Conservation (phyloP, 495 filamentous ascomycete genomes). For the Amorphotheca resinae region DNA sequence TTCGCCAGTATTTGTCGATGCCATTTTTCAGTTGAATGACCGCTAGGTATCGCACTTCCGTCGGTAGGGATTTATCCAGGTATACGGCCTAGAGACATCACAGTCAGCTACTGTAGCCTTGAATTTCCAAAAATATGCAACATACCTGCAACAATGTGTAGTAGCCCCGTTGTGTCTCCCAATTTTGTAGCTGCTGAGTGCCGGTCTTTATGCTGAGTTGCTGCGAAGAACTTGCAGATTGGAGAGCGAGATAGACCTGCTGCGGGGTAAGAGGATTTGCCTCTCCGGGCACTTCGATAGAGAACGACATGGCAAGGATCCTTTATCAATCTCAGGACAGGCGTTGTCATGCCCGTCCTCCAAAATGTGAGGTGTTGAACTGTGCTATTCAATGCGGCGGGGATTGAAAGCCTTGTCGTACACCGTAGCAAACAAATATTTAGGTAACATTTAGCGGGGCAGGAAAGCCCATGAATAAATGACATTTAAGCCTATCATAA, state of each 20-base stretch:
- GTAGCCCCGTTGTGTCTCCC: constrained; percentile 67
- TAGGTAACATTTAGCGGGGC: too few relatives aligned
- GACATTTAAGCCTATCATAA: too few relatives aligned
- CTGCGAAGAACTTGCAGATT: constrained; percentile 59
- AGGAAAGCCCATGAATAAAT: too few relatives aligned
- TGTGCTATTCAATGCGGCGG: too few relatives aligned
- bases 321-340: background rate
- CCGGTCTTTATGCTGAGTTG: constrained; percentile 67
- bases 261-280: constrained; percentile 42
- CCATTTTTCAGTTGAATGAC: constrained; percentile 93
- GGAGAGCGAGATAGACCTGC: constrained; percentile 59
- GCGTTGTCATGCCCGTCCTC: background rate
- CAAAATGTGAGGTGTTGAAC: too few relatives aligned
- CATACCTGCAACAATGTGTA: constrained; percentile 68
- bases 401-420: background rate
- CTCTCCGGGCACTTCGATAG: constrained; percentile 41
- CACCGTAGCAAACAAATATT: too few relatives aligned
- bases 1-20: constrained; percentile 88
- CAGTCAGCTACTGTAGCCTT: constrained; percentile 2
- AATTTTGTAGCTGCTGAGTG: constrained; percentile 69
- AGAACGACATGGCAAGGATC: constrained; percentile 31
- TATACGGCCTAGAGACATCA: constrained; percentile 55
- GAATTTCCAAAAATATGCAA: constrained; percentile 10
- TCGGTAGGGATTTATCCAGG: constrained; percentile 59
- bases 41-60: constrained; percentile 71